Conservation (phyloP, 2,329 filamentous ascomycete species). For the Coccinonectria pachysandricola region DNA sequence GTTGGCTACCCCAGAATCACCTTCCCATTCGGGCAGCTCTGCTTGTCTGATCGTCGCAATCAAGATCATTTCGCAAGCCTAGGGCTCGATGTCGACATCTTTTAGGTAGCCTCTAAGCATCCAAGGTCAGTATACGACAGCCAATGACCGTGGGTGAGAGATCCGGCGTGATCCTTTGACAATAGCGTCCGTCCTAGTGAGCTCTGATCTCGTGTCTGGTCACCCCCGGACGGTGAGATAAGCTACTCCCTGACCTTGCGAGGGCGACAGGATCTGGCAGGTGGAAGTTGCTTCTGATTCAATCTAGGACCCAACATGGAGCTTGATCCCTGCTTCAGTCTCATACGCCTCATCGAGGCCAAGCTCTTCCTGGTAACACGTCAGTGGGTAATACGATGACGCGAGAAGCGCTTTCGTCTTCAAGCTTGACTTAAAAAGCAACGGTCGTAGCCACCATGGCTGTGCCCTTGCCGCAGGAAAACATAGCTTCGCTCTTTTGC, state of each 20-base stretch:
- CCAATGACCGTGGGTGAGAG: constrained; percentile 1
- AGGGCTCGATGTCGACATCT: constrained; percentile 7
- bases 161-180: no score
- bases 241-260: not conserved
- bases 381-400: not conserved
- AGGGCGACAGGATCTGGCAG: no score
- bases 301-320: not conserved
- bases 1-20: no score
- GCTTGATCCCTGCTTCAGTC: not conserved
- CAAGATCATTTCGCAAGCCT: constrained; percentile 4
- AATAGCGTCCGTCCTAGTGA: no score
- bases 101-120: not conserved
- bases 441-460: not conserved
- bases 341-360: not conserved
- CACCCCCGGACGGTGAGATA: not conserved
- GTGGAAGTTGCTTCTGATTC: not conserved
- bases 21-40: constrained; percentile 3
- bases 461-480: not conserved
- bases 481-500: not conserved
- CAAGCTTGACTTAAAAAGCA: no score
- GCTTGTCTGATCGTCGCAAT: constrained; percentile 1
- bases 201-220: not conserved
- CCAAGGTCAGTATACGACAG: constrained; percentile 1
- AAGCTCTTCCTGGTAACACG: not conserved
- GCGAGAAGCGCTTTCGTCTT: not conserved